Evolutionary conservation across 2,329 filamentous ascomycete genomes (phyloP).

Genomic region (Fusarium graminum): DNA sequence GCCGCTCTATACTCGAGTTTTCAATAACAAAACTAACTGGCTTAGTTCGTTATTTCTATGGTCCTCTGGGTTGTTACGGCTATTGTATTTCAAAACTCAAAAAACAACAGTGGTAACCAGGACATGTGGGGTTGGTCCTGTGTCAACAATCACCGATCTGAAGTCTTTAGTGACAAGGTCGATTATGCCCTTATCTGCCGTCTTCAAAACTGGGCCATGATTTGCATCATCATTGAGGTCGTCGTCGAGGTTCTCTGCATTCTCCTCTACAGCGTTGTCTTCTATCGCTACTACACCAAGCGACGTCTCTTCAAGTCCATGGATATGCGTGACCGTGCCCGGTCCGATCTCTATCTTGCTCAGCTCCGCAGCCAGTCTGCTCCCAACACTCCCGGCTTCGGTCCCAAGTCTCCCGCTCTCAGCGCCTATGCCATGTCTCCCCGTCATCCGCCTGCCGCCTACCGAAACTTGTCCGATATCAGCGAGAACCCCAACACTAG

Average conservation of each 20-base stretch:
- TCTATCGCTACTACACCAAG: constrained; percentile 98
- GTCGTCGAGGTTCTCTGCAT: constrained; percentile 94
- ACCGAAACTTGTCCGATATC: constrained; percentile 64
- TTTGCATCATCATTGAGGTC: constrained; percentile 97
- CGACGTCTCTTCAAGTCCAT: constrained; percentile 95
- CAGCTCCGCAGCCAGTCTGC: constrained; percentile 87
- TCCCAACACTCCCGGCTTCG: constrained; percentile 93
- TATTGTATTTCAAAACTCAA: constrained; percentile 83
- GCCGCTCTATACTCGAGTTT: neutral
- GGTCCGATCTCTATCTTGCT: constrained; percentile 93
- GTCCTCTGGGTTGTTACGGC: constrained; percentile 93
- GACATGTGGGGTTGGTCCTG: constrained; percentile 99
- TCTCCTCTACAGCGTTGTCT: constrained; percentile 90
- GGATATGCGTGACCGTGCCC: constrained; percentile 93
- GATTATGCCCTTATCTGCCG: constrained; percentile 93
- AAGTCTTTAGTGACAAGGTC: constrained; percentile 83
- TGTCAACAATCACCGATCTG: constrained; percentile 83
- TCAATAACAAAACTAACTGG: constrained; percentile 11
- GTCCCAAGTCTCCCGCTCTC: constrained; percentile 71
- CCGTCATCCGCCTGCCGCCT: constrained; percentile 70
- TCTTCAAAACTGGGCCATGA: constrained; percentile 91
- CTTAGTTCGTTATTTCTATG: constrained; percentile 85
- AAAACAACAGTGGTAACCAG: constrained; percentile 76
- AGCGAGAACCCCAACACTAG: constrained; percentile 57
- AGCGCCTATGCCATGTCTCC: constrained; percentile 68